Base-by-base conservation (phyloP, 139 green algal species). In the Coccomyxa sp. region DNA sequence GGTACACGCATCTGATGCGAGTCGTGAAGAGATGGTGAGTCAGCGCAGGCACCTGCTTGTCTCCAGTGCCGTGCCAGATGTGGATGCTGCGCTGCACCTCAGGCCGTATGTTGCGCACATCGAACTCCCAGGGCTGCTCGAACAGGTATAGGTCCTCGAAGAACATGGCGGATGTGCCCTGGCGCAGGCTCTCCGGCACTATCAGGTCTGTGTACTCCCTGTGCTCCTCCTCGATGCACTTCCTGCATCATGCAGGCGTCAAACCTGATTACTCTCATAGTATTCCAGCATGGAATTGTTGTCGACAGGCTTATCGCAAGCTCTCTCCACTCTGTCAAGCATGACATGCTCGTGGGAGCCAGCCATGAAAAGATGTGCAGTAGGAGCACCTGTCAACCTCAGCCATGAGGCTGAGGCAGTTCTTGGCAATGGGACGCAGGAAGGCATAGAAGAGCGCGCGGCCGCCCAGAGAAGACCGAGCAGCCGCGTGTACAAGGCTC, bases 41-140 rank as follows among this genome's bases (percentile, higher is more conserved):
- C 38, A 51, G 38, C 38, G 38, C 38, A 51, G 38, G 38, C 23
- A 84, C 81, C 74, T 81, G 81, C 81, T 74, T 85, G 58, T 85
- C 81, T 45, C 81, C 81, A 51, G 71, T 76, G 58, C 81, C 81
- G 71, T 85, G 81, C 81, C 81, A 85, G 23, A 85, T 51, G 38
- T 85, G 81, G 30, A 81, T 85, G 57, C 27, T 38, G 10, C 45
- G 28, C 51, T 84, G 75, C 18, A 79, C 32, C 25, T 4, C 25
- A 10, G 58, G 14, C 13, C 59, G 25, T 31, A 85, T 80, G 11
- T 77, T 21, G 25, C n/a, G 28, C 4, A 85, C 27, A 27, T 85
- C 32, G 16, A 80, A 85, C 15, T 38, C 28, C 81, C 81, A 85
- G 38, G 63, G 27, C n/a, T 57, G 18, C 30, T 66, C 57, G 57